Percentiles rank a stretch among this genome's conserved stretches.
phyloP scores from a whole-genome alignment of 345 rosid genomes.

The Eucalyptus sideroxylon region DNA sequence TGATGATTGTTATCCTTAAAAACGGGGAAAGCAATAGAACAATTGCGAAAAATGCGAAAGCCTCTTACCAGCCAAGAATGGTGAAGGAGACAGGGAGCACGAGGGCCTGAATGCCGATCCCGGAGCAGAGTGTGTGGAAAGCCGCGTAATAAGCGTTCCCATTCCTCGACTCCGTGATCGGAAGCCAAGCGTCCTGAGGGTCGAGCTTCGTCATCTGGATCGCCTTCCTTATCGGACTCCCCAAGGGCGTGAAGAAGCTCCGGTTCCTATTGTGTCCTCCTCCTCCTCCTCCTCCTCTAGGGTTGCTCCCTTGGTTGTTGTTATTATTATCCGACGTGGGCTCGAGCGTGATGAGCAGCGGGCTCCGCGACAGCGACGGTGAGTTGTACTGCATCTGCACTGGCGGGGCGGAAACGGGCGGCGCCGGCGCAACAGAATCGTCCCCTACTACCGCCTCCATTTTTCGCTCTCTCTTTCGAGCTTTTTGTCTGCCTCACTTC shows the following conservation, averaged over 20 bases:
- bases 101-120: constrained; percentile 6
- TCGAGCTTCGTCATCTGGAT: constrained; percentile 2
- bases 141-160: constrained; percentile 5
- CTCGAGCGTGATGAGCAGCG: not conserved
- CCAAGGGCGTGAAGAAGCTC: constrained; percentile 2
- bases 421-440: not conserved
- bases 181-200: constrained; percentile 6
- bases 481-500: not conserved
- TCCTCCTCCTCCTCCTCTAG: not conserved
- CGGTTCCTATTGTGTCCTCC: not conserved
- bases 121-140: constrained; percentile 6
- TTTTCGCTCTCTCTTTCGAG: not conserved
- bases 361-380: not conserved
- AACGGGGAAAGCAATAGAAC: not conserved
- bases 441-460: not conserved
- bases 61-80: constrained; percentile 2
- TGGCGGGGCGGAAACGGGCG: not conserved
- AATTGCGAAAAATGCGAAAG: not conserved
- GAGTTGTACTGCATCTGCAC: not conserved
- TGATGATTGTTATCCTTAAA: not conserved
- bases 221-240: constrained; percentile 4
- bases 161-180: constrained; percentile 4
- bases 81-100: constrained; percentile 6
- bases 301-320: not conserved
- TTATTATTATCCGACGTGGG: not conserved